Evolutionary conservation across 2,329 filamentous ascomycete species (phyloP).

Genomic region (Penicillium hesseltinei): DNA sequence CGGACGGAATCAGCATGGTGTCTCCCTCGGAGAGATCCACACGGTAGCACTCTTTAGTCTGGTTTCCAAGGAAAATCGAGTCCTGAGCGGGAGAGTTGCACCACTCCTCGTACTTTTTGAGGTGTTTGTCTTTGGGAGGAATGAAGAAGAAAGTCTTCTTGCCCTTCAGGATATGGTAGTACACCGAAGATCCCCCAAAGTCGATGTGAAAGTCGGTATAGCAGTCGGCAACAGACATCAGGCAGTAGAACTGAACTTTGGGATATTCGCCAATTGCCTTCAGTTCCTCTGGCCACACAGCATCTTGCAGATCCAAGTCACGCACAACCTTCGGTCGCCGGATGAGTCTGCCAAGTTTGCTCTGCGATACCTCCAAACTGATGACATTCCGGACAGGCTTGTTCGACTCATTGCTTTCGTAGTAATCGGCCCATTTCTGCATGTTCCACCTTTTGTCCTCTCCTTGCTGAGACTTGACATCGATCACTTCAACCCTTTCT

Average conservation of each 20-base stretch:
- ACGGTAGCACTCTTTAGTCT: conserved; percentile 65
- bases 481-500: conserved; percentile 64
- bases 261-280: conserved; percentile 57
- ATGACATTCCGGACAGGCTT: conserved; percentile 68
- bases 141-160: conserved; percentile 72
- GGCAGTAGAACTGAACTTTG: conserved; percentile 66
- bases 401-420: conserved; percentile 54
- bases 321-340: conserved; percentile 64
- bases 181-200: conserved; percentile 69
- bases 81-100: conserved; percentile 66
- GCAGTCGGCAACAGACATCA: conserved; percentile 70
- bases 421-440: conserved; percentile 66
- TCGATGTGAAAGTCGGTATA: conserved; percentile 73
- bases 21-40: conserved; percentile 66
- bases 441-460: conserved; percentile 65
- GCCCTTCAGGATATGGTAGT: conserved; percentile 67
- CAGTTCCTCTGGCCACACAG: conserved; percentile 52
- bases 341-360: conserved; percentile 60
- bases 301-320: conserved; percentile 56
- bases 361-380: conserved; percentile 66
- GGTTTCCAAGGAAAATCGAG: conserved; percentile 62
- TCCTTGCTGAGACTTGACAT: conserved; percentile 67
- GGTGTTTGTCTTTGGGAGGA: conserved; percentile 64
- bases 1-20: conserved; percentile 69
- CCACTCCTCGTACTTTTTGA: conserved; percentile 71